Base-by-base conservation (phyloP, 2,329 filamentous ascomycete species). In the Beauveria varroae region DNA sequence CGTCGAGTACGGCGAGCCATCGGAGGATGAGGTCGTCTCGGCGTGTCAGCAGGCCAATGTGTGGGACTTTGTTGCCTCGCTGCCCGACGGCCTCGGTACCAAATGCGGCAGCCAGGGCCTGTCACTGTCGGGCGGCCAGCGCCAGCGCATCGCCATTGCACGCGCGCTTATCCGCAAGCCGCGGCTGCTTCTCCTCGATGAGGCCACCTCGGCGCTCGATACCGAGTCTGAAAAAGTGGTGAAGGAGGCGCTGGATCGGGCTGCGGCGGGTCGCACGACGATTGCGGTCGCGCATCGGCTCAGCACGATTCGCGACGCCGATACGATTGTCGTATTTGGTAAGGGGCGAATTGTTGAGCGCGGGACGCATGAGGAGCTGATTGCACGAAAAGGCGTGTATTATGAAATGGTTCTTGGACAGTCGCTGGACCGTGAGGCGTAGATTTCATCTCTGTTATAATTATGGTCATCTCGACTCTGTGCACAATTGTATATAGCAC, bases 91-190 rank as follows among this genome's bases (percentile, higher is more conserved):
- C 0, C 85, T 89, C 60, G 74, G 79, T 1, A 88, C 87, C 0
- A 74, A 79, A 1, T 87, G 88, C 24, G 88, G 88, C 1, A 82
- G 87, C 65, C 82, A 83, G 54, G 88, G 88, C 0, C 82, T 87
- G 20, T 86, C 87, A 62, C 75, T 92, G 1, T 90, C 86, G 1
- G 89, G 89, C 26, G 89, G 89, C 1, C 88, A 92, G 70, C 78
- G 87, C 8, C 88, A 91, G 70, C 83, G 87, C 24, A 81, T 90
- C 40, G 87, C 88, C 9, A 91, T 92, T 64, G 89, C 88, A 0
- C 79, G 89, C 8, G 86, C 86, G 12, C 85, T 91, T 30, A 79
- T 91, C 58, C 84, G 86, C 51, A 76, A 85, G 56, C 88, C 88
- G 0, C 75, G 78, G 0, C 83, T 92, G 2, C 74, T 92, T 3